phyloP scores from a whole-genome alignment of 73 alveolate genomes.

The Paramecium primaurelia region DNA sequence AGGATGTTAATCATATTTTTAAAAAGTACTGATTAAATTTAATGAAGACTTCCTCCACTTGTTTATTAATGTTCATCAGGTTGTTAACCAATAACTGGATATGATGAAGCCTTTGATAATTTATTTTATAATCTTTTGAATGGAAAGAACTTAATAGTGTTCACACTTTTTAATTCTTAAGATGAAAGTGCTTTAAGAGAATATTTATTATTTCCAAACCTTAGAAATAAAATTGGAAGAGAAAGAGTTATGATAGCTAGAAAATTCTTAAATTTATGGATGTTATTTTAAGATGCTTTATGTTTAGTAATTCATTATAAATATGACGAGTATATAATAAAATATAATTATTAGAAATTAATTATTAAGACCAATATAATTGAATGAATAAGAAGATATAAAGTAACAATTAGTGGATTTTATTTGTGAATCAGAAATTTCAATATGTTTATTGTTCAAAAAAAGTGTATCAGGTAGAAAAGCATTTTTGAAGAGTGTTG shows the following conservation, averaged over 20 bases:
- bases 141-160: neutral
- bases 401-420: conserved; percentile 25
- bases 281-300: conserved; percentile 57
- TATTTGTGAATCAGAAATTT: conserved; percentile 57
- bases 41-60: conserved; percentile 40
- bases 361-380: neutral
- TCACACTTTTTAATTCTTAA: conserved; percentile 58
- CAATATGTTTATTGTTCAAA: conserved; percentile 65
- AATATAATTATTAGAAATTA: conserved; percentile 39
- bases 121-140: conserved; percentile 3
- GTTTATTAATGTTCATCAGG: conserved; percentile 58
- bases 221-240: conserved; percentile 52
- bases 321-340: conserved; percentile 35
- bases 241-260: conserved; percentile 42
- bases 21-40: neutral
- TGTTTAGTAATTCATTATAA: conserved; percentile 60
- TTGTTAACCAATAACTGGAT: conserved; percentile 2
- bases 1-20: conserved; percentile 56
- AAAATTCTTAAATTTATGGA: conserved; percentile 51
- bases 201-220: conserved; percentile 46
- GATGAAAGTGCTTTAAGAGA: conserved; percentile 68
- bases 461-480: conserved; percentile 63
- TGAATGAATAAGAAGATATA: conserved; percentile 29
- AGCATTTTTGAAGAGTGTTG: conserved; percentile 67
- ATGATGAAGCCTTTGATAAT: conserved; percentile 28